Percentiles rank a stretch among this genome's conserved stretches.
Conservation (phyloP, 1,284 basidiomycete genomes). For the Pseudozyma sp. region DNA sequence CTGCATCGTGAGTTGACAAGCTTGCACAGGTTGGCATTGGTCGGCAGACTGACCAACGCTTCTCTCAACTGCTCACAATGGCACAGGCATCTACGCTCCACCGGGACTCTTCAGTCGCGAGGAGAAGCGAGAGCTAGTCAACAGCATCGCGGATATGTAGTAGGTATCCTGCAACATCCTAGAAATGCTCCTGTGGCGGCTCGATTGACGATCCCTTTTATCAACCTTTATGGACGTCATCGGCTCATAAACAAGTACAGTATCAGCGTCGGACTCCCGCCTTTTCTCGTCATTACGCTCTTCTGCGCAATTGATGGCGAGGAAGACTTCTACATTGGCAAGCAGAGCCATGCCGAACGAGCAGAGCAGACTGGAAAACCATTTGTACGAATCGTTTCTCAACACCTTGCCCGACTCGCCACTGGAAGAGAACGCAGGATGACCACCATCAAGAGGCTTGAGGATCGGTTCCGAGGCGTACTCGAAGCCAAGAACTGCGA, state of each 20-base stretch:
- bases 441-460: slow-evolving; percentile 4
- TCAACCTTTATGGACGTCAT: background rate
- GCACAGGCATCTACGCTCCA: slow-evolving; percentile 12
- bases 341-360: slow-evolving; percentile 19
- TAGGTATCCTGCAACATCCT: background rate
- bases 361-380: slow-evolving; percentile 20
- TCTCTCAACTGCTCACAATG: background rate
- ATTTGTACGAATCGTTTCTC: slow-evolving; percentile 30
- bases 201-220: background rate
- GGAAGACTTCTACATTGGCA: slow-evolving; percentile 33
- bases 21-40: background rate
- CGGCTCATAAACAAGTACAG: background rate
- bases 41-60: background rate
- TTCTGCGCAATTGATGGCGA: slow-evolving; percentile 22
- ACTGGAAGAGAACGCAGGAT: slow-evolving; percentile 17
- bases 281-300: slow-evolving; percentile 28
- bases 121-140: slow-evolving; percentile 23
- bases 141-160: slow-evolving; percentile 23
- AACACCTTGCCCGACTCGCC: slow-evolving; percentile 22
- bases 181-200: background rate
- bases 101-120: slow-evolving; percentile 13
- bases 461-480: slow-evolving; percentile 8
- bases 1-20: background rate
- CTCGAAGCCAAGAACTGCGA: slow-evolving; percentile 23
- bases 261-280: slow-evolving; percentile 10